phyloP scores from a whole-genome alignment of 1,284 basidiomycete species.

The Stereum hirsutum region DNA sequence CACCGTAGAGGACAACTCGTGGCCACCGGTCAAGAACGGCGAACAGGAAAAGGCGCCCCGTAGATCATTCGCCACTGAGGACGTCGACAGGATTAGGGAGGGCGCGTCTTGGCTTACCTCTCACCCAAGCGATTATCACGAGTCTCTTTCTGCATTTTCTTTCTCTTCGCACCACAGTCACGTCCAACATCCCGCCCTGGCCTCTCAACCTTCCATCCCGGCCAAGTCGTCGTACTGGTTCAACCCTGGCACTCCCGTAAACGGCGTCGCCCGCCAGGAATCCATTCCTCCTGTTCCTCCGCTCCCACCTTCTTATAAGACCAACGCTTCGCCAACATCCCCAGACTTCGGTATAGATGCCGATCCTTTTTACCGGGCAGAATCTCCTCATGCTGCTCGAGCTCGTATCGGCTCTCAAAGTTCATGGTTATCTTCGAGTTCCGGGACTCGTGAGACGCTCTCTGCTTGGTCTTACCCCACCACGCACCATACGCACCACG shows the following conservation, averaged over 20 bases:
- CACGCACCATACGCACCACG: conserved; percentile 25
- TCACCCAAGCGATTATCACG: conserved; percentile 41
- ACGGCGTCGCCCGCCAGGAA: conserved; percentile 19
- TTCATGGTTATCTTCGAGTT: conserved; percentile 61
- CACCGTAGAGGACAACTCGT: conserved; percentile 40
- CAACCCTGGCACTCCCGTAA: conserved; percentile 29
- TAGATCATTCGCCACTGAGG: conserved; percentile 56
- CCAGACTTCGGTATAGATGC: conserved; percentile 33
- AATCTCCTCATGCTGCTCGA: conserved; percentile 25
- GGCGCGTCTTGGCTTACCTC: conserved; percentile 72
- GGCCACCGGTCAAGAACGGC: conserved; percentile 47
- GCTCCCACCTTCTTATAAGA: conserved; percentile 45
- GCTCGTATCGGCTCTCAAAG: conserved; percentile 51
- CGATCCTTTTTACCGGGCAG: conserved; percentile 49
- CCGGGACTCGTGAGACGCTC: conserved; percentile 43
- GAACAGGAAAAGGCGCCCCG: conserved; percentile 40
- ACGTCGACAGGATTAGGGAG: conserved; percentile 58
- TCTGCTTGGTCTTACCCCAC: conserved; percentile 62
- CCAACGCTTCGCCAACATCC: conserved; percentile 18
- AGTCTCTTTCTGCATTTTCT: conserved; percentile 58
- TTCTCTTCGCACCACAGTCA: conserved; percentile 54
- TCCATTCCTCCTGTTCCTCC: conserved; percentile 53
- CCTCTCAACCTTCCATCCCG: conserved; percentile 37
- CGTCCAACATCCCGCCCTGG: conserved; percentile 27
- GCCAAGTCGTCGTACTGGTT: conserved; percentile 57